Evolutionary conservation across 495 filamentous ascomycete species (phyloP).

Genomic region (Umbilicaria muhlenbergii): DNA sequence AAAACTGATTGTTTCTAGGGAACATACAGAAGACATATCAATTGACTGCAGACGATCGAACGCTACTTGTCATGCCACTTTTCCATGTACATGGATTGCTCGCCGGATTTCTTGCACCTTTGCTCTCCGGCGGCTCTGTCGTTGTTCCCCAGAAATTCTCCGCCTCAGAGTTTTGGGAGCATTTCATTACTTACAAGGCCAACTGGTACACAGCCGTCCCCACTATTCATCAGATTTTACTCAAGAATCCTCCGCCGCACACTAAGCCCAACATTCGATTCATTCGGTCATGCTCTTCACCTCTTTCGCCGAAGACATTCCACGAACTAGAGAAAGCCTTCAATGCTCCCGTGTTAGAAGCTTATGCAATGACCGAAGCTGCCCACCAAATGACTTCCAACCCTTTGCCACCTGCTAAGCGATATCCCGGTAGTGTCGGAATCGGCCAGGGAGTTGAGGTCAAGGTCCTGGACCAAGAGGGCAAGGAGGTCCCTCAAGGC

Average conservation of each 20-base stretch:
- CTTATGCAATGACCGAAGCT: slow-evolving; percentile 86
- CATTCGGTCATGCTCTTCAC: slow-evolving; percentile 75
- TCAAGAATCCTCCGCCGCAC: slow-evolving; percentile 47
- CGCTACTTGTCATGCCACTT: slow-evolving; percentile 79
- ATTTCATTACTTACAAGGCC: slow-evolving; percentile 52
- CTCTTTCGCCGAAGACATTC: slow-evolving; percentile 61
- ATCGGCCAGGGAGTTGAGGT: slow-evolving; percentile 70
- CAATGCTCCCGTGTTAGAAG: slow-evolving; percentile 67
- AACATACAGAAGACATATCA: slow-evolving; percentile 65
- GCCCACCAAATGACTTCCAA: slow-evolving; percentile 85
- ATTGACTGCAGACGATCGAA: slow-evolving; percentile 50
- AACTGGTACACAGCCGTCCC: slow-evolving; percentile 86
- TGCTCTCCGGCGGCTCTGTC: slow-evolving; percentile 55
- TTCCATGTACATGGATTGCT: slow-evolving; percentile 82
- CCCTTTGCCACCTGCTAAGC: slow-evolving; percentile 55
- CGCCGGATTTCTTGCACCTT: slow-evolving; percentile 60
- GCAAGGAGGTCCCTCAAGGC: slow-evolving; percentile 44
- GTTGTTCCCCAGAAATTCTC: slow-evolving; percentile 64
- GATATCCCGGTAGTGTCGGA: slow-evolving; percentile 65
- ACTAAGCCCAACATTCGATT: slow-evolving; percentile 62
- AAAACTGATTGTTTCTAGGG: slow-evolving; percentile 17
- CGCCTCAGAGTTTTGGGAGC: slow-evolving; percentile 65
- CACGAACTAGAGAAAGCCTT: slow-evolving; percentile 55
- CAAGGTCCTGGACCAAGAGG: slow-evolving; percentile 50
- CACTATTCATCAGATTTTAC: slow-evolving; percentile 78